Evolutionary conservation across 108 stramenopile species (phyloP), one percentile per base, ranked within the genome.

Genomic region (Fistulifera pelliculosa): DNA sequence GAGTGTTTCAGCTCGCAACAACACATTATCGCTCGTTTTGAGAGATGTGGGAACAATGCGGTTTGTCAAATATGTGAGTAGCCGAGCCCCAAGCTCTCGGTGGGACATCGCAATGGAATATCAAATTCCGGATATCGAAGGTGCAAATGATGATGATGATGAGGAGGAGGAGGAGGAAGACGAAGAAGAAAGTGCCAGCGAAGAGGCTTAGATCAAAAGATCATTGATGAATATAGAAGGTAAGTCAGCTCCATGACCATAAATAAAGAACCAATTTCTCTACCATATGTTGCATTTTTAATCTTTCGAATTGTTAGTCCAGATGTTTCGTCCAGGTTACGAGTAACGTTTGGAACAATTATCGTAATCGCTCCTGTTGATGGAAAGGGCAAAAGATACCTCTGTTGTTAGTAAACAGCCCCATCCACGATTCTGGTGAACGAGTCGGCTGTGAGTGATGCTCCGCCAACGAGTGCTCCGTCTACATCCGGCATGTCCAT

Each of bases 391-490:
- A n/a, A n/a, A n/a, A n/a, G n/a, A n/a, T n/a, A n/a, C n/a, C n/a
- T n/a, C n/a, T n/a, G n/a, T n/a, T n/a, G n/a, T 35, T 8, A 35
- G 8, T 35, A 8, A 6, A 35, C 8, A 35, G 31, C 31, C 31
- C 31, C 31, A 73, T 87, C 83, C 60, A 94, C 79, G 60, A 98
- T 98, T 27, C 93, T 81, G 8, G 75, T 84, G 61, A 97, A 97
- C 64, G 82, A 81, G 14, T 79, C 80, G 12, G 69, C 75, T 50
- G 75, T 83, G 24, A 98, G 74, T 3, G 89, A 90, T 1, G 96
- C 96, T 25, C 96, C 96, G 44, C 96, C 96, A 22, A 98, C 96
- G 17, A 98, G 76, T 52, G 86, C 82, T 42, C 96, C 96, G 71
- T 98, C 95, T 71, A 98, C 94, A 68, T 98, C 94, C 0, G 92